Conservation (phyloP, 768 basidiomycete genomes). For the Mycena alexandri region DNA sequence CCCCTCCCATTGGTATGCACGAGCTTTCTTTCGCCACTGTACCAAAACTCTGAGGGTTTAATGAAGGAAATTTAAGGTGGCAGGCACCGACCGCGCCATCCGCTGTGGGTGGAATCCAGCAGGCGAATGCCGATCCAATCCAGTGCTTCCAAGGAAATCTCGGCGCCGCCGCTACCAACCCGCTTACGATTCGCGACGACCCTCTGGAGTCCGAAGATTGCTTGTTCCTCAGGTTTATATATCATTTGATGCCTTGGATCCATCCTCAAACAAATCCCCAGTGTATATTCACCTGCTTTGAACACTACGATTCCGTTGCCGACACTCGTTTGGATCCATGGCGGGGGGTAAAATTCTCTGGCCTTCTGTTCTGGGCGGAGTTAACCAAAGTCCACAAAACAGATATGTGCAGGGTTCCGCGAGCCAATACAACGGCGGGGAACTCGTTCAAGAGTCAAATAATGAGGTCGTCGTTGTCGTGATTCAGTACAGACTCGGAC, state of each 20-base stretch:
- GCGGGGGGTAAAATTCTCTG: slow-evolving; percentile 29
- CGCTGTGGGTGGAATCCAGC: slow-evolving; percentile 15
- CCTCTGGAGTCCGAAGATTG: slow-evolving; percentile 45
- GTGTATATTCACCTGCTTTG: slow-evolving; percentile 30
- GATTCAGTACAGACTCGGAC: slow-evolving; percentile 22
- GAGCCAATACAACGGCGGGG: slow-evolving; percentile 23
- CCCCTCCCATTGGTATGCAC: slow-evolving; percentile 46
- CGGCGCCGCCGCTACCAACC: slow-evolving; percentile 1
- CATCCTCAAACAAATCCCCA: neutral
- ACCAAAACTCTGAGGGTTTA: neutral
- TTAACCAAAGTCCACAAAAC: too few species aligned
- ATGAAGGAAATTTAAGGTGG: slow-evolving; percentile 27
- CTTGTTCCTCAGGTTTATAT: slow-evolving; percentile 47
- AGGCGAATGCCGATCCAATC: slow-evolving; percentile 7
- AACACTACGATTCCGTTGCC: slow-evolving; percentile 21
- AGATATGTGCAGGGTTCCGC: slow-evolving; percentile 29
- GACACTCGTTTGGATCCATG: slow-evolving; percentile 40
- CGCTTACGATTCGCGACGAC: slow-evolving; percentile 24
- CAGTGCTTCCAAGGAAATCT: slow-evolving; percentile 20
- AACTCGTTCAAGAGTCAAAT: slow-evolving; percentile 32
- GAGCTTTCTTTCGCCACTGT: too few species aligned
- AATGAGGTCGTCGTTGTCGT: slow-evolving; percentile 32
- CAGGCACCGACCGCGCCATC: slow-evolving; percentile 19
- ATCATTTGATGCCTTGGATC: neutral
- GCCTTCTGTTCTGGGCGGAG: neutral